phyloP scores from a whole-genome alignment of 2,329 filamentous ascomycete genomes.

The Phaeosphaeriaceae sp. region DNA sequence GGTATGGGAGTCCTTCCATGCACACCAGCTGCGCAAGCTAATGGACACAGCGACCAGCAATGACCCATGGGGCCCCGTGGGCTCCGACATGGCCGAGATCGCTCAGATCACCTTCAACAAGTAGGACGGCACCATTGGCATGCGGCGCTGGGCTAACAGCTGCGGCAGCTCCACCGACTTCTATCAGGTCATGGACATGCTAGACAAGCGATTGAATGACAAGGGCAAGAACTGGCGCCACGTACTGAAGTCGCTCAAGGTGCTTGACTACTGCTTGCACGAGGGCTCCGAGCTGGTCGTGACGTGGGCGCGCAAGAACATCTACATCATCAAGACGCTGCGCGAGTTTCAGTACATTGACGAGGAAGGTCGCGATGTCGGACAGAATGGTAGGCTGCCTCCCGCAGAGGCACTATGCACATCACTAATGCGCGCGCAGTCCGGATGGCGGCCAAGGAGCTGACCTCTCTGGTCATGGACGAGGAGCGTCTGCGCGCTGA shows the following conservation, averaged over 20 bases:
- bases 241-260: constrained; percentile 95
- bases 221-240: constrained; percentile 99
- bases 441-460: constrained; percentile 92
- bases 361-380: constrained; percentile 93
- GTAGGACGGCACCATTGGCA: constrained; percentile 61
- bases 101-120: constrained; percentile 97
- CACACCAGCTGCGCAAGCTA: constrained; percentile 15
- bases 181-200: constrained; percentile 99
- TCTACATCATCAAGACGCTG: constrained; percentile 98
- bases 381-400: constrained; percentile 80
- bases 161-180: constrained; percentile 84
- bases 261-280: constrained; percentile 96
- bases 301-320: constrained; percentile 96
- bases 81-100: constrained; percentile 98
- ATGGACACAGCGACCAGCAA: constrained; percentile 85
- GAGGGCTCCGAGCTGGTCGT: constrained; percentile 96
- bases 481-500: constrained; percentile 91
- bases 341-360: constrained; percentile 97
- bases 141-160: constrained; percentile 32
- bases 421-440: constrained; percentile 62
- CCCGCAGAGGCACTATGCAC: neutral
- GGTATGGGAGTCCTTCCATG: constrained; percentile 20
- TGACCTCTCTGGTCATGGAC: constrained; percentile 89
- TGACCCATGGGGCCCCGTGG: constrained; percentile 97
- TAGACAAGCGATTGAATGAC: constrained; percentile 97